phyloP scores from a whole-genome alignment of 805 yeast genomes.

The Lipomyces chichibuensis region DNA sequence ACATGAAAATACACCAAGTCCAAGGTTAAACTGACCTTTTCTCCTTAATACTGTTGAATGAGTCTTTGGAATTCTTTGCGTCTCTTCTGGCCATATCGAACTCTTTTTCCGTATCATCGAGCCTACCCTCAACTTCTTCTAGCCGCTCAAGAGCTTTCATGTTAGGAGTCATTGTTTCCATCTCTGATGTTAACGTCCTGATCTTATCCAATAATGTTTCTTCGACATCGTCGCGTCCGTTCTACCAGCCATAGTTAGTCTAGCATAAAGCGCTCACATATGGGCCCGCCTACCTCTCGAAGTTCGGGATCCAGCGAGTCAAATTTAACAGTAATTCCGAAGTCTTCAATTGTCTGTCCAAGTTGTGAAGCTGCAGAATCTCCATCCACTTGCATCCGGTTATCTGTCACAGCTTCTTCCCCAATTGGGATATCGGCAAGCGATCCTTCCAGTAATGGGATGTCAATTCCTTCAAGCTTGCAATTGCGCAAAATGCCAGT shows the following conservation, averaged over 20 bases:
- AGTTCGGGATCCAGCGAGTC: conserved; percentile 50
- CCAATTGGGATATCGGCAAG: conserved; percentile 65
- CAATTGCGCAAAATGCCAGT: conserved; percentile 67
- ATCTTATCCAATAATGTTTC: conserved; percentile 38
- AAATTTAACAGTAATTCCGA: conserved; percentile 59
- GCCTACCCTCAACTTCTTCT: conserved; percentile 63
- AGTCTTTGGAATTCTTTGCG: conserved; percentile 58
- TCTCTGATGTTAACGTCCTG: conserved; percentile 39
- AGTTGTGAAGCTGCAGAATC: conserved; percentile 27
- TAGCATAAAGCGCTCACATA: conserved; percentile 45
- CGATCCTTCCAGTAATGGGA: conserved; percentile 67
- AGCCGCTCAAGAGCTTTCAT: conserved; percentile 77
- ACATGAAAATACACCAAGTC: not conserved
- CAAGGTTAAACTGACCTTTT: conserved; percentile 49
- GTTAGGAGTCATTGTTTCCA: conserved; percentile 68
- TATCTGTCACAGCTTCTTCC: conserved; percentile 47
- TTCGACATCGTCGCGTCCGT: conserved; percentile 35
- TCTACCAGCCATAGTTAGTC: conserved; percentile 33
- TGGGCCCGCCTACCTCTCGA: conserved; percentile 43
- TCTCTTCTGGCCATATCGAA: conserved; percentile 61
- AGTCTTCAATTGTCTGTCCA: conserved; percentile 14
- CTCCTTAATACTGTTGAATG: conserved; percentile 62
- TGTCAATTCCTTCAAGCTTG: conserved; percentile 66
- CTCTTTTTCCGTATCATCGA: conserved; percentile 65
- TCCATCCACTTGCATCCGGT: conserved; percentile 42